Conservation (phyloP, 2,329 filamentous ascomycete species). For the Cladosporium sp. region DNA sequence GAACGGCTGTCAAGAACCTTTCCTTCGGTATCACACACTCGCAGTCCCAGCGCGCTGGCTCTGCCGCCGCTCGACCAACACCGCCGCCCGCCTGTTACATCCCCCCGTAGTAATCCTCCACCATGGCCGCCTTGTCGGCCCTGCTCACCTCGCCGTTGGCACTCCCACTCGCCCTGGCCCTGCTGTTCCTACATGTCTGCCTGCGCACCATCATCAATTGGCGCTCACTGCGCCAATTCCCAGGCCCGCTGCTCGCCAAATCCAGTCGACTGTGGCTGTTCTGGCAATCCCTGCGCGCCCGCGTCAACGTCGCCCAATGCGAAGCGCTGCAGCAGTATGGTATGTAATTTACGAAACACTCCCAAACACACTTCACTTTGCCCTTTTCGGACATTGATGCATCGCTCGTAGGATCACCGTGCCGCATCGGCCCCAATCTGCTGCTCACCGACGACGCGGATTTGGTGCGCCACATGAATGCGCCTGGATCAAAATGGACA, state of each 20-base stretch:
- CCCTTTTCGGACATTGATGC: background rate
- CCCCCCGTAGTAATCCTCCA: background rate
- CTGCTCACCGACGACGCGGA: slow-evolving; percentile 54
- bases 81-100: background rate
- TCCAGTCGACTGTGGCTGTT: slow-evolving; percentile 34
- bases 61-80: background rate
- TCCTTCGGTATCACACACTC: slow-evolving; percentile 6
- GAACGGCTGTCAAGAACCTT: slow-evolving; percentile 15
- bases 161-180: slow-evolving; percentile 14
- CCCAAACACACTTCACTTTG: background rate
- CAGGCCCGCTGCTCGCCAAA: slow-evolving; percentile 31
- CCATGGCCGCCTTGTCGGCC: slow-evolving; percentile 15
- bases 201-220: slow-evolving; percentile 29
- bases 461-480: slow-evolving; percentile 49
- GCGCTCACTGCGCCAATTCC: slow-evolving; percentile 33
- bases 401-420: slow-evolving; percentile 42
- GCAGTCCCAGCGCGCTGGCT: slow-evolving; percentile 12
- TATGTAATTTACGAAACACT: slow-evolving; percentile 19
- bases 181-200: slow-evolving; percentile 26
- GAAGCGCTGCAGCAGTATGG: slow-evolving; percentile 34
- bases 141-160: slow-evolving; percentile 23
- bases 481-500: slow-evolving; percentile 36
- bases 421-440: slow-evolving; percentile 52
- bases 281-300: slow-evolving; percentile 29
- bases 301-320: slow-evolving; percentile 28